Conservation (phyloP, 1,284 basidiomycete species). For the Heliocybe sulcata region DNA sequence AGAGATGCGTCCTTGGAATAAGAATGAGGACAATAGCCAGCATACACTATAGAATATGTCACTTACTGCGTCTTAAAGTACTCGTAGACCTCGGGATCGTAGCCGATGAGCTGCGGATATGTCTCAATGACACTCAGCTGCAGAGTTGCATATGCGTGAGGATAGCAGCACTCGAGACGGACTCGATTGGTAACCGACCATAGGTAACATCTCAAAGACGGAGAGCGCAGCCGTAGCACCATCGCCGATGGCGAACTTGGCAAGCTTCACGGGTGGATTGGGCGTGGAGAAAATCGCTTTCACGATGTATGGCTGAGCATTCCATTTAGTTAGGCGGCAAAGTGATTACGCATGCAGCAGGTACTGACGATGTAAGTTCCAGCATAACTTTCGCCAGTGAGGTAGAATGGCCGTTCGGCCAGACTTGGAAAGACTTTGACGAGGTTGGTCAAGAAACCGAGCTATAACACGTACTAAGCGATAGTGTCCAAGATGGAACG, state of each 20-base stretch:
- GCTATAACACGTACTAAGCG: constrained; percentile 24
- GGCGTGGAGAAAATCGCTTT: constrained; percentile 57
- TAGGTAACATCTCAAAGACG: constrained; percentile 43
- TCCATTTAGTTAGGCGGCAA: constrained; percentile 4
- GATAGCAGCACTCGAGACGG: neutral
- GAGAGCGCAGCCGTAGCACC: constrained; percentile 43
- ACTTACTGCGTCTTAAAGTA: constrained; percentile 16
- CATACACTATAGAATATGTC: neutral
- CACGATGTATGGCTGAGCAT: constrained; percentile 59
- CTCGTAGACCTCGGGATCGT: constrained; percentile 11
- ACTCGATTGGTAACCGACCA: constrained; percentile 28
- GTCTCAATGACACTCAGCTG: constrained; percentile 1
- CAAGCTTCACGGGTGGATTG: constrained; percentile 62
- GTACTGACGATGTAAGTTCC: constrained; percentile 52
- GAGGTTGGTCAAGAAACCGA: constrained; percentile 60
- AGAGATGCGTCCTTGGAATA: constrained; percentile 44
- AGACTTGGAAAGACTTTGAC: constrained; percentile 63
- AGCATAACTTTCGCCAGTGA: constrained; percentile 64
- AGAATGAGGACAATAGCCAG: neutral
- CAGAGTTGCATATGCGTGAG: neutral
- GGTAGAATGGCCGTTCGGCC: constrained; percentile 47
- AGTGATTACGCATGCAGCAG: neutral
- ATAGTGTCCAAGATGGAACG: neutral
- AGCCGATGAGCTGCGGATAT: constrained; percentile 3
- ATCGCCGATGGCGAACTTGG: constrained; percentile 65